These are phyloP conservation scores for Gorgonomyces haynaldii DNA, from an alignment of 192 early-diverging fungal species.

Conservation along the genomic window DNA sequence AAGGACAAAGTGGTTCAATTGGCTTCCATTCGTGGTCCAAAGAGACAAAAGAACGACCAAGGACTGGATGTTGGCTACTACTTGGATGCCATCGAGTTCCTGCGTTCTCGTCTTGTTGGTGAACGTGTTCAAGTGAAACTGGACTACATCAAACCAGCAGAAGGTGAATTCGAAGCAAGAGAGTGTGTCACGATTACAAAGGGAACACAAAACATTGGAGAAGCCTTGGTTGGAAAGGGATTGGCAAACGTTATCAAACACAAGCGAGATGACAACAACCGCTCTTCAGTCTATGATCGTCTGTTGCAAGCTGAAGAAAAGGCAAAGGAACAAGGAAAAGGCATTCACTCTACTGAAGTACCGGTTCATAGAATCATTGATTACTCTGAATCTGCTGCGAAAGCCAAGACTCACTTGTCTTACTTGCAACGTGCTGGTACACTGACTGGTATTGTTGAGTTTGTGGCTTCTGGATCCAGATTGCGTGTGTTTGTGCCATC, in stretches of 20 bases:
- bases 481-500: slow-evolving; percentile 74
- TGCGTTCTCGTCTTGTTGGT: slow-evolving; percentile 81
- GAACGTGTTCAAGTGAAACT: slow-evolving; percentile 61
- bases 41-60: slow-evolving; percentile 56
- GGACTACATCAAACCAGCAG: slow-evolving; percentile 85
- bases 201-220: slow-evolving; percentile 43
- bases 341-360: slow-evolving; percentile 71
- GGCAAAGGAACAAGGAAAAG: slow-evolving; percentile 58
- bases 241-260: slow-evolving; percentile 73
- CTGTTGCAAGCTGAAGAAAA: slow-evolving; percentile 71
- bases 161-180: slow-evolving; percentile 69
- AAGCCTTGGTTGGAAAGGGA: slow-evolving; percentile 34
- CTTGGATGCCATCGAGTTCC: slow-evolving; percentile 77
- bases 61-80: slow-evolving; percentile 67
- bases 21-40: slow-evolving; percentile 52
- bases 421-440: slow-evolving; percentile 68
- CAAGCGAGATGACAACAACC: slow-evolving; percentile 74
- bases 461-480: slow-evolving; percentile 70
- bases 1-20: slow-evolving; percentile 49
- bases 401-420: slow-evolving; percentile 77
- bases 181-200: slow-evolving; percentile 77
- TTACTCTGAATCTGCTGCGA: slow-evolving; percentile 68
- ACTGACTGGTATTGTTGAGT: slow-evolving; percentile 75
- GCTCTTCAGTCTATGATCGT: slow-evolving; percentile 75
- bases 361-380: slow-evolving; percentile 64